Conservation (phyloP, 768 basidiomycete genomes). For the Russula sp. region DNA sequence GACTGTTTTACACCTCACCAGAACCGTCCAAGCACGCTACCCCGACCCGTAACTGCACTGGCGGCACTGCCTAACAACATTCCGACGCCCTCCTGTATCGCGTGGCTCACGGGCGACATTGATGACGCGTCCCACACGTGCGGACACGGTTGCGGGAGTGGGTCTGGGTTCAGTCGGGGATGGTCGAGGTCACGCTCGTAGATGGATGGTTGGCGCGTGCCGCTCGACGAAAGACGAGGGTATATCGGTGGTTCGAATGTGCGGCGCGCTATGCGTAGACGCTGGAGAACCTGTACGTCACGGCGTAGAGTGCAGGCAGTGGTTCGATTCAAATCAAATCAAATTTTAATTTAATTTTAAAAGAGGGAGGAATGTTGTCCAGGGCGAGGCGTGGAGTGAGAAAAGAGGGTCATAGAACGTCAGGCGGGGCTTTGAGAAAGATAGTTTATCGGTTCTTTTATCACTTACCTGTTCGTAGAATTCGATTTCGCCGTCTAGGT, state of each 20-base stretch:
- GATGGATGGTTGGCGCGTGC: slow-evolving; percentile 63
- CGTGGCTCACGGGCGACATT: slow-evolving; percentile 71
- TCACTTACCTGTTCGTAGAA: slow-evolving; percentile 63
- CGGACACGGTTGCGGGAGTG: slow-evolving; percentile 71
- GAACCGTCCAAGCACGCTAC: slow-evolving; percentile 61
- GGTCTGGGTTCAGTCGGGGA: slow-evolving; percentile 44
- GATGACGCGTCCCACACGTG: slow-evolving; percentile 76
- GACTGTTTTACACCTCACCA: slow-evolving; percentile 42
- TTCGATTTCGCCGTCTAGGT: slow-evolving; percentile 75
- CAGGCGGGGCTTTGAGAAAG: no score
- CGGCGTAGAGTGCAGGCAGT: no score
- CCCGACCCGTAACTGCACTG: slow-evolving; percentile 32
- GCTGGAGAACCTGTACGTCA: slow-evolving; percentile 48
- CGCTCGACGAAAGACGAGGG: slow-evolving; percentile 45
- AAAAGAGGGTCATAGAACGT: background rate
- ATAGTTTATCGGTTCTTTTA: background rate
- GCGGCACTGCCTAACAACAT: slow-evolving; percentile 49
- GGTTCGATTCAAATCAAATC: background rate
- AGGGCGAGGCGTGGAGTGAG: background rate
- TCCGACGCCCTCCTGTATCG: slow-evolving; percentile 70
- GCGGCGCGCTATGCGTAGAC: slow-evolving; percentile 55
- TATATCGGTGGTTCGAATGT: slow-evolving; percentile 51
- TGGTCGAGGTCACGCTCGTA: slow-evolving; percentile 72
- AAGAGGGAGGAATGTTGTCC: no score
- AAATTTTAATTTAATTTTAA: no score